Evolutionary conservation across 345 rosid species (phyloP).

Genomic region (Atalantia buxifolia): DNA sequence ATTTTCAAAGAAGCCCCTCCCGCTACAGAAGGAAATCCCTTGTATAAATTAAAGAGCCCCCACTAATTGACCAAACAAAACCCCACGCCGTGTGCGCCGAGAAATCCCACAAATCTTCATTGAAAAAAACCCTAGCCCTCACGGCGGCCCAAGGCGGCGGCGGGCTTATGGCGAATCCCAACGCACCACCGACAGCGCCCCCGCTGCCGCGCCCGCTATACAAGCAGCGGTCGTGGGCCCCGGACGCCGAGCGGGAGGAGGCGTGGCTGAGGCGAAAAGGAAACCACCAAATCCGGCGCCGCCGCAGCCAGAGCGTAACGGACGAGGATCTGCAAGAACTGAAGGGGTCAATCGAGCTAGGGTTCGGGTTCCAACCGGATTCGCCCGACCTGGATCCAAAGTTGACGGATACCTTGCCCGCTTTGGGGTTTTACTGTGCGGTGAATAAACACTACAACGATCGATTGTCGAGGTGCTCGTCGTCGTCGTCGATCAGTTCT

Average conservation of each 20-base stretch:
- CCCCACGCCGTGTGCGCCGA: background rate
- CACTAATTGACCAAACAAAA: background rate
- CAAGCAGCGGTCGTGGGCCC: slow-evolving; percentile 80
- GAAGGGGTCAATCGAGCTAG: slow-evolving; percentile 76
- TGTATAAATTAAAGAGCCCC: background rate
- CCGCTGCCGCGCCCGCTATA: slow-evolving; percentile 33
- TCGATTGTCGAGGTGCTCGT: slow-evolving; percentile 56
- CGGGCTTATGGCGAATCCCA: slow-evolving; percentile 4
- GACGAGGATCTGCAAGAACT: slow-evolving; percentile 86
- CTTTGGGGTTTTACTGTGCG: slow-evolving; percentile 69
- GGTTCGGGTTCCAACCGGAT: slow-evolving; percentile 70
- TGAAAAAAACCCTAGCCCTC: background rate
- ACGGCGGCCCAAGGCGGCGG: background rate
- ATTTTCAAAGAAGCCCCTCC: background rate
- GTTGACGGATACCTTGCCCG: slow-evolving; percentile 64
- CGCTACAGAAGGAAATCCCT: no score
- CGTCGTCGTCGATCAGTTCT: slow-evolving; percentile 51
- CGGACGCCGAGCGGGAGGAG: slow-evolving; percentile 68
- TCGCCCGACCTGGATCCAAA: slow-evolving; percentile 69
- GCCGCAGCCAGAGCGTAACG: slow-evolving; percentile 54
- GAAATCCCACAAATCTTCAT: background rate
- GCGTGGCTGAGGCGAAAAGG: slow-evolving; percentile 63
- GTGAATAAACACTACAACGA: slow-evolving; percentile 57
- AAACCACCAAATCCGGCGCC: slow-evolving; percentile 13
- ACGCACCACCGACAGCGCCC: slow-evolving; percentile 22